Base-by-base conservation (phyloP, 225 moss, liverwort and hornwort genomes). In the Climacium dendroides region DNA sequence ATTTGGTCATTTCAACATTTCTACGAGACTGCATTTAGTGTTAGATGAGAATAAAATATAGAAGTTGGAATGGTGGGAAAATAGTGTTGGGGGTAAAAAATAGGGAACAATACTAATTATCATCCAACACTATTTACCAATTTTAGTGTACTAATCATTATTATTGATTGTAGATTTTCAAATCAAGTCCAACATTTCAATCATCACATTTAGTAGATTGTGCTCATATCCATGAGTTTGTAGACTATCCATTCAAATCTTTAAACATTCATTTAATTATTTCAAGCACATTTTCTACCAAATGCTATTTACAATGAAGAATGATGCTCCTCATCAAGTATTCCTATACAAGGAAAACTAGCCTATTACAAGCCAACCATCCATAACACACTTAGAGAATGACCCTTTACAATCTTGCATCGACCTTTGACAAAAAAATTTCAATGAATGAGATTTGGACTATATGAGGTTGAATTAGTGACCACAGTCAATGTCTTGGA, bases 361-460 rank as follows among this genome's bases (percentile, higher is more conserved):
- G 2, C 12, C 7, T 39, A 7, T 39, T 1, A 24, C 3, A 24
- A 8, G 13, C 22, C 12, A 67, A 37, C 7, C 2, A n/a, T 5
- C 17, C 2, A 67, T 37, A 4, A 67, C 3, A 34, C 1, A 22
- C 3, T 2, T 62, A 7, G 62, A 5, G 61, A 61, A 28, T 62
- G 15, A 30, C 7, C 17, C 64, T 34, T 34, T 64, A 69, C 39
- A 41, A 39, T 69, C 69, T 41, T 69, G 14, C 25, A 69, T 39
- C 4, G 0, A 24, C 0, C 5, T 1, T 15, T 14, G 8, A 8
- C 2, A 41, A 1, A 15, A 0, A 3, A 25, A 5, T 25, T 25
- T 14, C 5, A 25, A 70, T 25, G 25, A 25, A 70, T 70, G 24
- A 41, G 15, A 41, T 70, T 70, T 26, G 1, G 4, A 3, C 15